These are phyloP conservation scores for Teratosphaeria destructans DNA, from an alignment of 2,329 filamentous ascomycete species.

Conservation along the genomic window DNA sequence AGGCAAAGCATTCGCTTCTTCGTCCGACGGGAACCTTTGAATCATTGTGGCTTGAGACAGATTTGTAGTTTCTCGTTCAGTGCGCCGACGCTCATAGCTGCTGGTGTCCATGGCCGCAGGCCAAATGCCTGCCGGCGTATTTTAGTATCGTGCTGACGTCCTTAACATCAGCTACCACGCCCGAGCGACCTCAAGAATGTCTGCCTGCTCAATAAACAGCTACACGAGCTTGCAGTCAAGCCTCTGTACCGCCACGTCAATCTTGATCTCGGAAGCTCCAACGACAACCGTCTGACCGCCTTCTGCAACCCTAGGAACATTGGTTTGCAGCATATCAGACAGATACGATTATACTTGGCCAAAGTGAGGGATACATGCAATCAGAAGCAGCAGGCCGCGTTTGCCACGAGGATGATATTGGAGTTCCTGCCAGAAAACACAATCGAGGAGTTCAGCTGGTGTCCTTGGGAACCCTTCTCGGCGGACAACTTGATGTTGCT, in stretches of 20 bases:
- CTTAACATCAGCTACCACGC: slow-evolving; percentile 29
- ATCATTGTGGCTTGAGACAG: not conserved
- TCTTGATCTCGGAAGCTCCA: slow-evolving; percentile 36
- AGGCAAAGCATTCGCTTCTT: slow-evolving; percentile 1
- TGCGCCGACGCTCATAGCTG: not conserved
- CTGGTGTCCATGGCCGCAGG: too few species aligned
- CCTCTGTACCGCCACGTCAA: slow-evolving; percentile 37
- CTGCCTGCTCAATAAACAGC: slow-evolving; percentile 37
- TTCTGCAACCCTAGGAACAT: slow-evolving; percentile 39
- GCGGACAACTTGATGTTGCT: slow-evolving; percentile 38
- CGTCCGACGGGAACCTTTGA: not conserved
- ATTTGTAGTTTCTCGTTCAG: not conserved
- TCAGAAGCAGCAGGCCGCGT: slow-evolving; percentile 34
- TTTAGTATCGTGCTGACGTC: not conserved
- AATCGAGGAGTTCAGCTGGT: slow-evolving; percentile 28
- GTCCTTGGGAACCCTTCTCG: slow-evolving; percentile 39
- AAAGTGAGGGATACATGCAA: slow-evolving; percentile 35
- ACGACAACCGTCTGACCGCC: slow-evolving; percentile 34
- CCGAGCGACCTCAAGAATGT: slow-evolving; percentile 39
- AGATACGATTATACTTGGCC: slow-evolving; percentile 37
- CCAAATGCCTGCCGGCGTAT: not conserved
- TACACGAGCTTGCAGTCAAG: slow-evolving; percentile 37
- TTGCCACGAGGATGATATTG: slow-evolving; percentile 39
- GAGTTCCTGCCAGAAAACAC: slow-evolving; percentile 21
- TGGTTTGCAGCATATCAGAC: slow-evolving; percentile 36